Evolutionary conservation across 108 stramenopile genomes (phyloP).

Genomic region (Stephanodiscus triporus): DNA sequence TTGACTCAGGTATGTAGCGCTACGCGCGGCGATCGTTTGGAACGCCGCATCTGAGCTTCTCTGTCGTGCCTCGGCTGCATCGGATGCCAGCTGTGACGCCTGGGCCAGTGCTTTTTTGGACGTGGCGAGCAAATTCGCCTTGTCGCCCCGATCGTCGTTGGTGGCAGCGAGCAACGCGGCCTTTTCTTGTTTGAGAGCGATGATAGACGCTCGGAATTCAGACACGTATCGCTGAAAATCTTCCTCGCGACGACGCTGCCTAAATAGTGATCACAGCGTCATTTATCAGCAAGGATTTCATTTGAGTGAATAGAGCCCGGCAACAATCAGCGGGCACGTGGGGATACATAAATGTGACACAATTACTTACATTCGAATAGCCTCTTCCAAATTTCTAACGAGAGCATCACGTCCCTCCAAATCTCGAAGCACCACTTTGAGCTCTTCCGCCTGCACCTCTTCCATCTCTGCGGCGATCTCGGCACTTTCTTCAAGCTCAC

Average conservation of each 20-base stretch:
- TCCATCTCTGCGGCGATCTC: conserved; percentile 91
- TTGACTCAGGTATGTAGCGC: conserved; percentile 58
- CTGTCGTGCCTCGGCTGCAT: conserved; percentile 78
- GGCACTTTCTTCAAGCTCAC: conserved; percentile 88
- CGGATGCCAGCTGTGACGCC: conserved; percentile 76
- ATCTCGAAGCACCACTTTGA: conserved; percentile 76
- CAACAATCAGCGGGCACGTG: background rate
- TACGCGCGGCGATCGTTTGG: conserved; percentile 65
- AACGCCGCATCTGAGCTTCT: conserved; percentile 73
- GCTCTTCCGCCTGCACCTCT: conserved; percentile 87
- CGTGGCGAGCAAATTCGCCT: conserved; percentile 62
- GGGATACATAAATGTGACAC: background rate
- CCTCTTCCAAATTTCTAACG: conserved; percentile 86
- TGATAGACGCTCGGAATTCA: conserved; percentile 77
- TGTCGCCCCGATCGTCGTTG: conserved; percentile 77
- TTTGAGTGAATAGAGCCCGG: background rate
- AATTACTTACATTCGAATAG: conserved; percentile 80
- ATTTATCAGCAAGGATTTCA: background rate
- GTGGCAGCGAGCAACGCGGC: conserved; percentile 71
- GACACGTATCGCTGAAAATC: conserved; percentile 82
- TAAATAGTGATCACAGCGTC: conserved; percentile 10
- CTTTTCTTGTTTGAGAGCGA: conserved; percentile 81
- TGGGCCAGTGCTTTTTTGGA: conserved; percentile 85
- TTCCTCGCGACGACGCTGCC: conserved; percentile 87
- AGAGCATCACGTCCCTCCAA: conserved; percentile 78